Base-by-base conservation (phyloP, 2,329 filamentous ascomycete species). In the Aspergillus versicolor region DNA sequence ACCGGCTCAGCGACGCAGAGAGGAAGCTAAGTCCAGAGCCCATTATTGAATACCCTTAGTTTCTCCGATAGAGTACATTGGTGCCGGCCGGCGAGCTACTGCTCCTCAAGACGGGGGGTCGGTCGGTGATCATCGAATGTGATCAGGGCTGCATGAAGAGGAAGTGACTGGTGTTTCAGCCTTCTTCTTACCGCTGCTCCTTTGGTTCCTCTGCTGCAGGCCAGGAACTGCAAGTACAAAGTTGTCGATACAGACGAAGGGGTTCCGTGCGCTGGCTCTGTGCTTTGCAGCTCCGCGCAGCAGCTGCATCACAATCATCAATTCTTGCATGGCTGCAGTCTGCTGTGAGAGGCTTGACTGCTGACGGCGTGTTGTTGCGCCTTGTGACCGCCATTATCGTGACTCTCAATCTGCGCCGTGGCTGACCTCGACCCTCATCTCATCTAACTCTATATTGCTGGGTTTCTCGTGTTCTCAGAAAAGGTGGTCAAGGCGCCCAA, bases 101-200 rank as follows among this genome's bases (percentile, higher is more conserved):
- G 17, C 42, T 12, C 17, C 4, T 19, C 22, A 24, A 22, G 27
- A 13, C 44, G 27, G 24, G 34, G 22, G 19, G 32, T 19, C 9
- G 27, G 27, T 34, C 44, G 9, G 34, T 50, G 21, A 38, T 50
- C 3, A 50, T 43, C 30, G 40, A 48, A 50, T 60, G 60, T 62
- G 60, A 62, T 38, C 42, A 52, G 41, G 48, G 30, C 46, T 49
- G 60, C 60, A 60, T 53, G 44, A 55, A 21, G 24, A 52, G 41
- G 21, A 44, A 30, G 15, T 44, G 11, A 52, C 40, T 52, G 46
- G 47, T 47, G 58, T 62, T 62, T 62, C 58, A 59, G 58, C 50
- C 38, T 43, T 46, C 40, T 48, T 30, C 30, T 43, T 43, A 47
- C 45, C 32, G 46, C 48, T n/a, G 34, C 9, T 30, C 17, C 40